Evolutionary conservation across 2,329 filamentous ascomycete species (phyloP), one percentile per base, ranked within the genome.

Genomic region (Dendryphion nanum): DNA sequence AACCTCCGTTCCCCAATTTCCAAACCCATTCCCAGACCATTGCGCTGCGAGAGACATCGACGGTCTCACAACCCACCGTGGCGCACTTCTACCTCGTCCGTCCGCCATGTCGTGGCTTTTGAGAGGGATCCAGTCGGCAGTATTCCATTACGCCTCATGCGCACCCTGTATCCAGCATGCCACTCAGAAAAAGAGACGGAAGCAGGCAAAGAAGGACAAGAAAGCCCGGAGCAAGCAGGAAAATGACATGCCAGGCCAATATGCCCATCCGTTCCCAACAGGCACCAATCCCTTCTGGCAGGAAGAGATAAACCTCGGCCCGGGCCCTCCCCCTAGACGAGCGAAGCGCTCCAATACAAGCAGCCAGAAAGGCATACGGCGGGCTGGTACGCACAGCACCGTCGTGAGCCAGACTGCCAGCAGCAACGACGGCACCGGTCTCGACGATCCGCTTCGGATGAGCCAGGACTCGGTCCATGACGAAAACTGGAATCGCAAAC

Each of bases 241-340:
- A 51, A 77, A 76, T 38, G 80, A 89, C 48, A 80, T 89, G 60
- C 86, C 87, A 0, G 80, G 79, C 28, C 66, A 81, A 8, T 93
- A 95, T 64, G 76, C 81, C 35, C 89, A 96, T 55, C 89, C 85
- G 2, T 80, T 82, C 30, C 86, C 89, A 1, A 93, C 89, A 54
- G 84, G 83, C 56, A 95, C 89, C 18, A 96, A 96, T 56, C 83
- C 85, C 10, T 88, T 87, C 67, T 96, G 90, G 90, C 73, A 78
- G 20, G 86, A 93, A 59, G 90, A 96, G 66, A 94, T 96, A 49
- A 75, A 74, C 45, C 77, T 90, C 68, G 90, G 90, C 0, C 90
- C 90, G 2, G 81, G 79, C 3, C 76, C 86, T 23, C 83, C 82
- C 20, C 83, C 83, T 55, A 67, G 72, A 77, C 41, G 56, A 41